Evolutionary conservation across 2,329 filamentous ascomycete genomes (phyloP).

Genomic region (Rachicladosporium sp.): DNA sequence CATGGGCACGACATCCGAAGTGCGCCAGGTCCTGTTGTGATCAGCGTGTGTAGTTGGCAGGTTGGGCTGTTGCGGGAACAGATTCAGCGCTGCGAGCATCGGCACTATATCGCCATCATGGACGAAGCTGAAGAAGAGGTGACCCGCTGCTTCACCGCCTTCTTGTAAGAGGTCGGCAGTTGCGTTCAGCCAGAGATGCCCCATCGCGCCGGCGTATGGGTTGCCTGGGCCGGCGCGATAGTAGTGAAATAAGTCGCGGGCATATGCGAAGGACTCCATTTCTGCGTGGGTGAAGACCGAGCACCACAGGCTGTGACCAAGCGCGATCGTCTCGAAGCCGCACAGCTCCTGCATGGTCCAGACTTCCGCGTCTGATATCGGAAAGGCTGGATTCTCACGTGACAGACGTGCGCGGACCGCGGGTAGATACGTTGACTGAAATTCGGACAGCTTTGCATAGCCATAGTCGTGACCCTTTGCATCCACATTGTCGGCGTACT

Average conservation of each 20-base stretch:
- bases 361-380: constrained; percentile 36
- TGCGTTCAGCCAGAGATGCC: constrained; percentile 47
- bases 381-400: constrained; percentile 30
- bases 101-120: constrained; percentile 49
- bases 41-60: constrained; percentile 37
- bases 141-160: constrained; percentile 32
- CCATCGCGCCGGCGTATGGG: constrained; percentile 41
- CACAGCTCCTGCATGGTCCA: constrained; percentile 52
- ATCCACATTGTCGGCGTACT: constrained; percentile 25
- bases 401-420: constrained; percentile 34
- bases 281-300: constrained; percentile 42
- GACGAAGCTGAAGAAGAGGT: constrained; percentile 47
- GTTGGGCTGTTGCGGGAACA: constrained; percentile 32
- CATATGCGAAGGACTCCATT: constrained; percentile 46
- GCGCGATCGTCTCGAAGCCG: constrained; percentile 44
- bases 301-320: constrained; percentile 45
- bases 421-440: constrained; percentile 36
- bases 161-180: constrained; percentile 36
- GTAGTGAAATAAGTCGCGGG: constrained; percentile 45
- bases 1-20: constrained; percentile 46
- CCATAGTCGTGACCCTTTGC: constrained; percentile 39
- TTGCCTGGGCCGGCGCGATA: constrained; percentile 48
- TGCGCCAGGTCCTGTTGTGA: constrained; percentile 38
- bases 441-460: constrained; percentile 33
- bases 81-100: constrained; percentile 40